Conservation (phyloP, 192 early-diverging fungal genomes). For the Allomyces arbusculus region DNA sequence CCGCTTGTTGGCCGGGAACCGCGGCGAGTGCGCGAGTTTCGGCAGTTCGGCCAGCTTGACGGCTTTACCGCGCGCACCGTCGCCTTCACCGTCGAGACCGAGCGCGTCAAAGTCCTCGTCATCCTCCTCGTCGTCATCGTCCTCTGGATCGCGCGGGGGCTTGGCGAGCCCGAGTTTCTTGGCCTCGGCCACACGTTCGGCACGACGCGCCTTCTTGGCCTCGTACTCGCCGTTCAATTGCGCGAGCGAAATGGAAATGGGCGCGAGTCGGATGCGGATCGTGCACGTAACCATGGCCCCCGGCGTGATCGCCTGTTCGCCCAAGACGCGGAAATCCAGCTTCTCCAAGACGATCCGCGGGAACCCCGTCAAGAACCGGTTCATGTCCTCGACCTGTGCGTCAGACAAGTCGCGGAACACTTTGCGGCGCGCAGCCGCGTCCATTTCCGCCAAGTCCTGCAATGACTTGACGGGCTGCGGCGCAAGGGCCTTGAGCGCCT, state of each 20-base stretch:
- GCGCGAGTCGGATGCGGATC: slow-evolving; percentile 15
- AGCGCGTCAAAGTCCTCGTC: slow-evolving; percentile 11
- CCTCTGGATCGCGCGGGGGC: slow-evolving; percentile 3
- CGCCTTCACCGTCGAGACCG: slow-evolving; percentile 12
- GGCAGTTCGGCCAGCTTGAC: neutral
- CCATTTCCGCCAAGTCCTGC: slow-evolving; percentile 43
- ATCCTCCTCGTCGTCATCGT: slow-evolving; percentile 22
- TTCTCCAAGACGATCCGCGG: neutral
- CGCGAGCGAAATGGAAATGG: slow-evolving; percentile 1
- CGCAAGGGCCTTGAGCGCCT: slow-evolving; percentile 41
- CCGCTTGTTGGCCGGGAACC: slow-evolving; percentile 42
- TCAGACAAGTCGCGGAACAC: slow-evolving; percentile 30
- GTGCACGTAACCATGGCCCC: slow-evolving; percentile 21
- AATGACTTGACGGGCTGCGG: slow-evolving; percentile 31
- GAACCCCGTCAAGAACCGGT: neutral
- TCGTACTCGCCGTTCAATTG: slow-evolving; percentile 6
- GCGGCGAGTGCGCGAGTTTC: slow-evolving; percentile 15
- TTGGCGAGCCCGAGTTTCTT: neutral
- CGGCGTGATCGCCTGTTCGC: slow-evolving; percentile 25
- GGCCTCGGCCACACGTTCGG: neutral
- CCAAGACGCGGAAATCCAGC: slow-evolving; percentile 10
- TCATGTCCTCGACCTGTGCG: slow-evolving; percentile 38
- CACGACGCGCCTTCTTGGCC: slow-evolving; percentile 6
- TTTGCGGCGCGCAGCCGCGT: slow-evolving; percentile 36
- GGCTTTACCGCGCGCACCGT: slow-evolving; percentile 4